Evolutionary conservation across 176 grass and related monocot species (phyloP).

Genomic region (Carex pumila): DNA sequence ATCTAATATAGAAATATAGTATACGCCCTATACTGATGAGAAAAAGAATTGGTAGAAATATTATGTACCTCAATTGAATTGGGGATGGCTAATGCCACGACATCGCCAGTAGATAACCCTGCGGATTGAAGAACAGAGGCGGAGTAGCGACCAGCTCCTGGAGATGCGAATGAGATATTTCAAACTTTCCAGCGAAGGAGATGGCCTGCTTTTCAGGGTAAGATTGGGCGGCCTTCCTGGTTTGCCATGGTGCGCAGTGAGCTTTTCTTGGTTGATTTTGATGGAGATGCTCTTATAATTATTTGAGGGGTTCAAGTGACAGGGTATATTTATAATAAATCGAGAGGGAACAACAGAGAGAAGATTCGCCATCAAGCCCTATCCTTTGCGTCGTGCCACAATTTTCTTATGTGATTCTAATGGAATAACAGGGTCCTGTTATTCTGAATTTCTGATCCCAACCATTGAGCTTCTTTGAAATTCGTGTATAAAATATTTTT

Average conservation of each 20-base stretch:
- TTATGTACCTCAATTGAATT: slow-evolving; percentile 62
- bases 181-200: slow-evolving; percentile 29
- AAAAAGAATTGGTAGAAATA: not conserved
- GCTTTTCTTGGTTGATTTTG: not conserved
- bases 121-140: slow-evolving; percentile 30
- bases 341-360: too few relatives aligned
- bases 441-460: too few relatives aligned
- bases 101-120: slow-evolving; percentile 34
- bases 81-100: slow-evolving; percentile 64
- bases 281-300: too few relatives aligned
- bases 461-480: too few relatives aligned
- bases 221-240: slow-evolving; percentile 25
- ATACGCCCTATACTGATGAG: too few relatives aligned
- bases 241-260: not conserved
- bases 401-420: too few relatives aligned
- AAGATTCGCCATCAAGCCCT: too few relatives aligned
- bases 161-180: slow-evolving; percentile 49
- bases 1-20: not conserved
- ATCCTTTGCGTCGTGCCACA: too few relatives aligned
- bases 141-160: slow-evolving; percentile 43
- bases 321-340: too few relatives aligned
- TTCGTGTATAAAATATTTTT: too few relatives aligned
- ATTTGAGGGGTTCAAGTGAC: too few relatives aligned
- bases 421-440: too few relatives aligned
- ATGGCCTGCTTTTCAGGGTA: slow-evolving; percentile 48